These are phyloP conservation scores for Parathielavia hyrcaniae DNA, from an alignment of 495 filamentous ascomycete genomes.

Conservation along the genomic window DNA sequence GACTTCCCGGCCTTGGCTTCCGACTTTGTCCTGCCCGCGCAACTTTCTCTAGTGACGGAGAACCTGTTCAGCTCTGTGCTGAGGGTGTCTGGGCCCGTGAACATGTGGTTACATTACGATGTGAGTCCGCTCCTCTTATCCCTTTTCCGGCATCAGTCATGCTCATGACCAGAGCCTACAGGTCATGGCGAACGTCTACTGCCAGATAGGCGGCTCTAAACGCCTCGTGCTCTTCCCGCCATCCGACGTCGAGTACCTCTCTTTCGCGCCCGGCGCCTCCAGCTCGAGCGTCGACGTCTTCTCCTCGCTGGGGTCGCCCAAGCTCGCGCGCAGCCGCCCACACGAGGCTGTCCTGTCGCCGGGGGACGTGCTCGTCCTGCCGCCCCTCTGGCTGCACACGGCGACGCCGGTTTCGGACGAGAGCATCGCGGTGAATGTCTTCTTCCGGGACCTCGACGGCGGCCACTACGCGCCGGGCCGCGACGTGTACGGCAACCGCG, in stretches of 20 bases:
- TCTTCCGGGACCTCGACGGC: conserved; percentile 64
- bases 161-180: conserved; percentile 19
- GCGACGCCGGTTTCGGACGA: conserved; percentile 55
- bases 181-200: conserved; percentile 87
- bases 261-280: conserved; percentile 68
- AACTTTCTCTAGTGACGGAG: conserved; percentile 51
- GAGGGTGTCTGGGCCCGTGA: conserved; percentile 72
- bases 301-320: conserved; percentile 28
- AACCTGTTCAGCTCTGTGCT: conserved; percentile 75
- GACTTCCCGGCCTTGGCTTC: conserved; percentile 65
- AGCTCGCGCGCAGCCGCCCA: conserved; percentile 53
- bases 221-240: conserved; percentile 73
- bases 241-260: conserved; percentile 59
- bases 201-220: conserved; percentile 68
- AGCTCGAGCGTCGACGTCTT: conserved; percentile 73
- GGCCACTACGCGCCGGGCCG: conserved; percentile 63
- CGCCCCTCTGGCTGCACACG: conserved; percentile 79
- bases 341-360: conserved; percentile 58
- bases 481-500: conserved; percentile 85
- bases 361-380: conserved; percentile 75
- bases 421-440: conserved; percentile 77
- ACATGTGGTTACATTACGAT: conserved; percentile 92
- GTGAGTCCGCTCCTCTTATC: conserved; percentile 38
- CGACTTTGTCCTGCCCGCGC: conserved; percentile 65
- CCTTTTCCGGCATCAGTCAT: neutral